Evolutionary conservation across 768 basidiomycete genomes (phyloP), one percentile per base, ranked within the genome.

Genomic region (Dioszegia crocea): DNA sequence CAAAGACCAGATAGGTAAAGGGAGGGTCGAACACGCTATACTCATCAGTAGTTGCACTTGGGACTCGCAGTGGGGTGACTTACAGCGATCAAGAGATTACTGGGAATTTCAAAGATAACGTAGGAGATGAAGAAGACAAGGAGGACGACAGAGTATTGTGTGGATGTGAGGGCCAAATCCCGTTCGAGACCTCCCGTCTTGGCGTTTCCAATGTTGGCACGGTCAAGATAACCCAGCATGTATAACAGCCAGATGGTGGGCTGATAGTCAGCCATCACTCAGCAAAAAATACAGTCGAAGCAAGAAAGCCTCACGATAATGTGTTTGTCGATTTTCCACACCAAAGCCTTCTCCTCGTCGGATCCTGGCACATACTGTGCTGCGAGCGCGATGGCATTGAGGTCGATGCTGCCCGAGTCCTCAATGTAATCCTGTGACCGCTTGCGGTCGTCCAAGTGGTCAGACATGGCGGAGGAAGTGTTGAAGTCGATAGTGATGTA

Each of bases 201-300:
- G 50, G 73, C 73, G 48, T 76, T 76, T 21, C 70, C 76, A 36
- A 77, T 75, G 51, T 75, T 75, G 36, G 71, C 72, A 51, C 73
- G 64, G 48, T 74, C 71, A 2, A 74, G 59, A 61, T 74, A 74
- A 3, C 70, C 70, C 14, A 33, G 14, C 11, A 63, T 63, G 57
- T 67, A 71, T 29, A 73, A 45, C 11, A 59, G 45, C 67, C 69
- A 71, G 49, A 73, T 71, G 51, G 62, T 61, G 6, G 67, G 69
- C 52, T 65, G 48, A 16, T 29, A 12, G 47, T 56, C 41, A 56
- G 49, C 10, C 10, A 27, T 5, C 9, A 9, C 38, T 27, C 40
- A 27, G 44, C 27, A n/a, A 21, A 8, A 17, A 4, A 47, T 16
- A 53, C 3, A 40, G 39, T 19, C 24, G 24, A 39, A 8, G n/a